Evolutionary conservation across 441 rosid species (phyloP), one percentile per base, ranked within the genome.

Genomic region (Macaranga tanarius): DNA sequence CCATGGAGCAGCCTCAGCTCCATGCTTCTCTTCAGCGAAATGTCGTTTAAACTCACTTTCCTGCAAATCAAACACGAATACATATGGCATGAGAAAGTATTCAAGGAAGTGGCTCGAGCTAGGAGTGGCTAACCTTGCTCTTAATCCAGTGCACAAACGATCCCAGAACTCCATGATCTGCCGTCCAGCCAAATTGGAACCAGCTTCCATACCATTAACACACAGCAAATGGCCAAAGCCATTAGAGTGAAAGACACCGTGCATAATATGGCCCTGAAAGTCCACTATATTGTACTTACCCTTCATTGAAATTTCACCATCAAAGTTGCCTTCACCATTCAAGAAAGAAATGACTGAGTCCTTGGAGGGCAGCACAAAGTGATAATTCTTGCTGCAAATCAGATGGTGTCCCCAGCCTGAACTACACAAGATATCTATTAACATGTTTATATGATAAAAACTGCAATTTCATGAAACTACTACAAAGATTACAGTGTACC

Each of bases 141-240:
- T 85, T 63, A 94, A 76, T 48, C 89, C 87, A 2, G 80, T 81
- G 82, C 97, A 94, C 38, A 92, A 71, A 22, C 96, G 95, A 71
- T 92, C 95, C 97, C 97, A 92, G 57, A 94, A 86, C 3, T 88
- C 90, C 90, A 94, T 92, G 83, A 94, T 70, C 70, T 86, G 94
- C 34, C 81, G 76, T 34, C 95, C 99, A 8, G 87, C 70, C 82
- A 94, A 72, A 69, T 80, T 84, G 15, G 93, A 92, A 74, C 93
- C 93, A 16, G 81, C 74, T 80, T 88, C 93, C 48, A 85, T 38
- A 22, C 95, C 97, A 28, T 89, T 89, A 62, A 90, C 72, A 73
- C 87, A 79, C 23, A 90, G 79, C 86, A 94, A 85, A 86, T 94
- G 99, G 16, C 95, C 99, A 26, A 87, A 89, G 22, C 99, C 99